Evolutionary conservation across 495 filamentous ascomycete species (phyloP).

Genomic region (Parathielavia hyrcaniae): DNA sequence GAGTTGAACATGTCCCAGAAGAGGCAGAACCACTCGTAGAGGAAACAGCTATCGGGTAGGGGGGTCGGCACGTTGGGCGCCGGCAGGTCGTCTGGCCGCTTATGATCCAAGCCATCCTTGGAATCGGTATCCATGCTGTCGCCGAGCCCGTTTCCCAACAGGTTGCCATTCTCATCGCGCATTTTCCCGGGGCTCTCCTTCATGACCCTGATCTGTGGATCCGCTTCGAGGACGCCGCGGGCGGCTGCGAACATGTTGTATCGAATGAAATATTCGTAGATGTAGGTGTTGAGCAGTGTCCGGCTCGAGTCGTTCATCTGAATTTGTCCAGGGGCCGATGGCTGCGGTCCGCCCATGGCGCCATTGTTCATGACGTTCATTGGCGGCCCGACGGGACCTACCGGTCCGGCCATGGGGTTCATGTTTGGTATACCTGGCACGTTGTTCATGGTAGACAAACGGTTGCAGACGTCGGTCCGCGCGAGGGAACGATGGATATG

Average conservation of each 20-base stretch:
- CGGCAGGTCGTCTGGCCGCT: conserved; percentile 73
- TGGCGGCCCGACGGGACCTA: conserved; percentile 54
- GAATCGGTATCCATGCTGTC: conserved; percentile 76
- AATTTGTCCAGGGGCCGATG: conserved; percentile 23
- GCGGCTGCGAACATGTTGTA: conserved; percentile 76
- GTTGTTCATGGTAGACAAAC: conserved; percentile 56
- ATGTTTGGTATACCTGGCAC: conserved; percentile 50
- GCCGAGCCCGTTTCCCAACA: conserved; percentile 64
- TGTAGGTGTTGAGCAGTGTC: conserved; percentile 77
- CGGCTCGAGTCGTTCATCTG: conserved; percentile 36
- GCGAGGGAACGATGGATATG: not conserved
- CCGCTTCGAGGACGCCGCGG: conserved; percentile 60
- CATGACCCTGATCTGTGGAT: conserved; percentile 49
- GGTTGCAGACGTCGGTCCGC: conserved; percentile 32
- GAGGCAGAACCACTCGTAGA: conserved; percentile 90
- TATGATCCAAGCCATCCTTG: conserved; percentile 68
- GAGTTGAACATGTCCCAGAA: conserved; percentile 94
- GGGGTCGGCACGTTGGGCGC: conserved; percentile 58
- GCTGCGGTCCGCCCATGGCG: conserved; percentile 35
- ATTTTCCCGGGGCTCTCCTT: conserved; percentile 54
- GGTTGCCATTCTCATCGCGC: conserved; percentile 56
- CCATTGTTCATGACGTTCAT: conserved; percentile 71
- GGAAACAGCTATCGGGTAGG: conserved; percentile 69
- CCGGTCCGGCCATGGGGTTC: conserved; percentile 55
- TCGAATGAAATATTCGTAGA: conserved; percentile 92